Conservation (phyloP, 2,329 filamentous ascomycete species). For the Colletotrichum cordylinicola region DNA sequence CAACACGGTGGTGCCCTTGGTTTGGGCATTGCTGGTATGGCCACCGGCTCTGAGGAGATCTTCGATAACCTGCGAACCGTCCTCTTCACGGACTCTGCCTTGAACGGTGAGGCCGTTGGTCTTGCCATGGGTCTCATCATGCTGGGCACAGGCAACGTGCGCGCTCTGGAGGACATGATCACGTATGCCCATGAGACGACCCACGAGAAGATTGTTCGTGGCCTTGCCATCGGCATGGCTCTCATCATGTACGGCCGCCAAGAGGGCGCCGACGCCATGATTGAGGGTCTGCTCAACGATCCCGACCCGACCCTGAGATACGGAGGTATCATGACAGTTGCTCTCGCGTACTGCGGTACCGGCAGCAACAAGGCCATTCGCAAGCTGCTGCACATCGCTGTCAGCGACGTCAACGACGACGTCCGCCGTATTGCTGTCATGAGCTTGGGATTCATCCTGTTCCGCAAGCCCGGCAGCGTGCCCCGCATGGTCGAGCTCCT, state of each 20-base stretch:
- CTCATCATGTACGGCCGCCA: slow-evolving; percentile 98
- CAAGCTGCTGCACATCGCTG: slow-evolving; percentile 92
- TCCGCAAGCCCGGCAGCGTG: slow-evolving; percentile 95
- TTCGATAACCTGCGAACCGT: slow-evolving; percentile 91
- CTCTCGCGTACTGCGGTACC: slow-evolving; percentile 94
- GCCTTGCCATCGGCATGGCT: slow-evolving; percentile 94
- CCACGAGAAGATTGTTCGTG: slow-evolving; percentile 98
- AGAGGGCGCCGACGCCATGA: slow-evolving; percentile 92
- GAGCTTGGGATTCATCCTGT: slow-evolving; percentile 97
- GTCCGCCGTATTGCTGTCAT: slow-evolving; percentile 96
- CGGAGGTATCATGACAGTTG: slow-evolving; percentile 98
- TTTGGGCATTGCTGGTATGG: slow-evolving; percentile 97
- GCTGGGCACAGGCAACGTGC: slow-evolving; percentile 96
- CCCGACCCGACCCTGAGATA: slow-evolving; percentile 94
- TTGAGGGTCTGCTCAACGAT: slow-evolving; percentile 91
- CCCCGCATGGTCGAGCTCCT: slow-evolving; percentile 98
- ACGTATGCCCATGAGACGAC: slow-evolving; percentile 97
- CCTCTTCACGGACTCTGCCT: slow-evolving; percentile 90
- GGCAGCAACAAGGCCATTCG: slow-evolving; percentile 99
- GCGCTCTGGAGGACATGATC: slow-evolving; percentile 94
- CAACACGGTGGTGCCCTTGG: slow-evolving; percentile 96
- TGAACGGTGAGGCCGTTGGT: slow-evolving; percentile 96
- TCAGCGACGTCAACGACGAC: slow-evolving; percentile 98
- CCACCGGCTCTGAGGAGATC: slow-evolving; percentile 86
- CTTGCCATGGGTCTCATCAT: slow-evolving; percentile 97